phyloP scores from a whole-genome alignment of 2,329 filamentous ascomycete genomes.

The Tolypocladium ovalisporum region DNA sequence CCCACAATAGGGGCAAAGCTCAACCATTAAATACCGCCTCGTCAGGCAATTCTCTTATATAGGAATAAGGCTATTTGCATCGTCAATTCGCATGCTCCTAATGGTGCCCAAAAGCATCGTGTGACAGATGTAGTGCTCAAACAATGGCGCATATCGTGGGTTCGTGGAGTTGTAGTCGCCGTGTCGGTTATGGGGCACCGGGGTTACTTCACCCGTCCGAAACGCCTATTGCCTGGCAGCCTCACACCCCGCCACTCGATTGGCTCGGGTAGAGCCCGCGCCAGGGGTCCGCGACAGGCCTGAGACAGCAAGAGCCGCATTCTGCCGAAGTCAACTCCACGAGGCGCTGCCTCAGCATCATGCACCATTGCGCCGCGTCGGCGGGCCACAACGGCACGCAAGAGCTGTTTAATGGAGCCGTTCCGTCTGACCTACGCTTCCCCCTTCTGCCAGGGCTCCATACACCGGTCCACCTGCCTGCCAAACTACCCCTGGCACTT shows the following conservation, averaged over 20 bases:
- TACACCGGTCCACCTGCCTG: background rate
- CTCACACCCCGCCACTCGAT: background rate
- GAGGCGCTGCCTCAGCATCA: background rate
- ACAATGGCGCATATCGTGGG: background rate
- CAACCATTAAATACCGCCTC: too few species aligned
- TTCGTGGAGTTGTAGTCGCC: background rate
- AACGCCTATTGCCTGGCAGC: constrained; percentile 3
- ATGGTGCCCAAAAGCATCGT: too few species aligned
- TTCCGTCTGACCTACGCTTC: background rate
- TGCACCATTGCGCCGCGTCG: background rate
- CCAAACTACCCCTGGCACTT: background rate
- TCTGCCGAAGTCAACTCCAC: background rate
- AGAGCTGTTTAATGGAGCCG: background rate
- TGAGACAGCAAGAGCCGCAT: constrained; percentile 1
- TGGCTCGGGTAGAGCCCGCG: background rate
- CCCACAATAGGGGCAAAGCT: too few species aligned
- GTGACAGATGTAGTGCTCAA: background rate
- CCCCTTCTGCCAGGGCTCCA: background rate
- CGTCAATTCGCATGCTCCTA: too few species aligned
- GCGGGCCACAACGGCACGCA: too few species aligned
- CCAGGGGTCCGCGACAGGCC: constrained; percentile 1
- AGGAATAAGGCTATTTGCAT: too few species aligned
- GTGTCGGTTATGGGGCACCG: background rate
- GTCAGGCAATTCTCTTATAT: too few species aligned
- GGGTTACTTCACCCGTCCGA: constrained; percentile 1